These are phyloP conservation scores for Lecanoromycetidae sp. DNA, from an alignment of 2,329 filamentous ascomycete species.

Conservation along the genomic window DNA sequence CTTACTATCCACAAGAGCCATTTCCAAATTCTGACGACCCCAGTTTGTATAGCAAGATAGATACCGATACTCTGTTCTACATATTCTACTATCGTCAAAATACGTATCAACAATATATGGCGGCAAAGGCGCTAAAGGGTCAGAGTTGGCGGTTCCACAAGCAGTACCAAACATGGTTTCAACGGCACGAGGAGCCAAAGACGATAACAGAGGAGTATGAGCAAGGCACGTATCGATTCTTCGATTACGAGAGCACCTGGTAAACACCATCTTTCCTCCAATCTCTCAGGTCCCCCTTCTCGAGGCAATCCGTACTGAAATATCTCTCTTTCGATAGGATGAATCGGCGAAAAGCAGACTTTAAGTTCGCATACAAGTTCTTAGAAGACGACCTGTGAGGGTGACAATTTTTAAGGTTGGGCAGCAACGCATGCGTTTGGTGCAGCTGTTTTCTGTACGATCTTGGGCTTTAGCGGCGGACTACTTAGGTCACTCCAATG, in stretches of 20 bases:
- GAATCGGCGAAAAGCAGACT: slow-evolving; percentile 95
- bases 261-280: slow-evolving; percentile 37
- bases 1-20: slow-evolving; percentile 88
- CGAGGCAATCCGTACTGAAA: slow-evolving; percentile 4
- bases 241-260: slow-evolving; percentile 99
- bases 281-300: neutral
- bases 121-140: slow-evolving; percentile 91
- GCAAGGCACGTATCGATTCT: slow-evolving; percentile 97
- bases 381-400: slow-evolving; percentile 76
- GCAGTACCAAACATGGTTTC: slow-evolving; percentile 99
- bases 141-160: slow-evolving; percentile 99
- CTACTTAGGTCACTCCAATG: too few relatives aligned
- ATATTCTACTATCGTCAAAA: slow-evolving; percentile 98
- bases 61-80: slow-evolving; percentile 94
- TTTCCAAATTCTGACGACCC: slow-evolving; percentile 84
- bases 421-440: neutral
- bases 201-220: slow-evolving; percentile 97
- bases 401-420: neutral
- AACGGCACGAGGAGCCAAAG: slow-evolving; percentile 95
- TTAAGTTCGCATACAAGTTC: slow-evolving; percentile 97
- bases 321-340: slow-evolving; percentile 51
- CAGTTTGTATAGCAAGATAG: slow-evolving; percentile 73
- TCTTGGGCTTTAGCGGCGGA: too few relatives aligned
- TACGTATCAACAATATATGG: slow-evolving; percentile 87
- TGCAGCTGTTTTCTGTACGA: too few relatives aligned